Conservation (phyloP, 1,139 yeast genomes). For the Sugiyamaella neomexicana region DNA sequence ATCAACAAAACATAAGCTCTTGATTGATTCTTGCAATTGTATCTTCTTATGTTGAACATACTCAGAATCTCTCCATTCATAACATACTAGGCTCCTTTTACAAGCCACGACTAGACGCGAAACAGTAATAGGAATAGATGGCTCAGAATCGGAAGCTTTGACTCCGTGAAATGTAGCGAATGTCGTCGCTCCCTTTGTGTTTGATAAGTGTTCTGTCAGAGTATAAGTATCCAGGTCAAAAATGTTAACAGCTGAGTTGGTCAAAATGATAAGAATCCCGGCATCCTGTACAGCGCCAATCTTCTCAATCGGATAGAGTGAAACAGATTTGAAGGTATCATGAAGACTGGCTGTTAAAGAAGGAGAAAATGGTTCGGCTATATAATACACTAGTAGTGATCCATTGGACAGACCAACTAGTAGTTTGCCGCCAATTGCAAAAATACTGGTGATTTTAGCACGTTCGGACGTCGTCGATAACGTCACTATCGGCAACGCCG, state of each 20-base stretch:
- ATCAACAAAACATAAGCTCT: slow-evolving; percentile 38
- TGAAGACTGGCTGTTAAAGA: slow-evolving; percentile 23
- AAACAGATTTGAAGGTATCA: slow-evolving; percentile 24
- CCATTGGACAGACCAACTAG: slow-evolving; percentile 34
- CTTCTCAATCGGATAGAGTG: slow-evolving; percentile 35
- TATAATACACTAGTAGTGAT: slow-evolving; percentile 29
- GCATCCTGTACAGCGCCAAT: slow-evolving; percentile 41
- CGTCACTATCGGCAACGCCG: slow-evolving; percentile 18
- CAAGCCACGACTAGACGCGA: slow-evolving; percentile 43
- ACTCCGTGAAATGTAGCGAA: slow-evolving; percentile 37
- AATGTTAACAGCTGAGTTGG: slow-evolving; percentile 39
- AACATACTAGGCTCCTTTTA: slow-evolving; percentile 39
- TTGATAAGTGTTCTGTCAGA: slow-evolving; percentile 38
- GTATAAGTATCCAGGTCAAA: slow-evolving; percentile 39
- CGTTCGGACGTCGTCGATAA: slow-evolving; percentile 5
- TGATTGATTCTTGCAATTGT: slow-evolving; percentile 41
- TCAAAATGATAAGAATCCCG: slow-evolving; percentile 40
- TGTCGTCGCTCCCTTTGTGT: slow-evolving; percentile 41
- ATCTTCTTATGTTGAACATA: slow-evolving; percentile 38
- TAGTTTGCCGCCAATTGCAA: slow-evolving; percentile 34
- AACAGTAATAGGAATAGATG: slow-evolving; percentile 25
- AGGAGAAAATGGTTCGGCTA: slow-evolving; percentile 32
- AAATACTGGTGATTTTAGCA: slow-evolving; percentile 14
- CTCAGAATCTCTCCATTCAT: slow-evolving; percentile 44
- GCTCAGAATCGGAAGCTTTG: slow-evolving; percentile 8